Evolutionary conservation across 2,329 filamentous ascomycete genomes (phyloP), one percentile per base, ranked within the genome.

Genomic region (Scedosporium minutisporum): DNA sequence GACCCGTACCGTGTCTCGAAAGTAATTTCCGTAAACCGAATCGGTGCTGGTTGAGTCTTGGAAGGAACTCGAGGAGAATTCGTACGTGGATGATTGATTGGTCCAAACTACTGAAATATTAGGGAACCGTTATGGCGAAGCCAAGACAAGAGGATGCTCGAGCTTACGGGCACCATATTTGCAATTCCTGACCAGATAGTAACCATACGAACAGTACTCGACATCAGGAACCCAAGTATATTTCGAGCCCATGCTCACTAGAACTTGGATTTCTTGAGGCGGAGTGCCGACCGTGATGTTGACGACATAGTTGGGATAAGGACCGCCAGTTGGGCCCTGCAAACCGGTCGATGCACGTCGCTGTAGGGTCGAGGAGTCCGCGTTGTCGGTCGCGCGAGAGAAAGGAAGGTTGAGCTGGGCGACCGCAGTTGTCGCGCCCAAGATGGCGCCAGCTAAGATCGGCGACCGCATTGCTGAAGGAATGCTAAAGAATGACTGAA

Each of bases 1-100:
- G 60, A 92, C 77, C 3, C 74, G 77, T 63, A 96, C 75, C 0
- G 81, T 88, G 70, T 97, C 93, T 3, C 82, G 86, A 2, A 85
- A 90, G 71, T 96, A 96, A 73, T 95, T 89, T 38, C 92, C 93
- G 1, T 71, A 73, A 2, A 82, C 79, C n/a, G 78, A 81, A 55
- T 82, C 84, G 16, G 81, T 76, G 65, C 87, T 82, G 65, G 87
- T 82, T 66, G 89, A 87, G 66, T 96, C 96, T 75, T 93, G 92
- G 78, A 96, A 96, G 64, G 86, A 80, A 69, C 83, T 86, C 65
- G 86, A 86, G 62, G 96, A 74, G 70, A 87, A 91, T 41, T 80
- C 69, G 74, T 93, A 95, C 2, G 91, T 90, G 1, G 89, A 91
- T 0, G 91, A 96, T 0, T 79, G 74, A 71, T 89, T 88, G 46